These are phyloP conservation scores for Cantharellus anzutake DNA, from an alignment of 768 basidiomycete genomes.

Conservation along the genomic window DNA sequence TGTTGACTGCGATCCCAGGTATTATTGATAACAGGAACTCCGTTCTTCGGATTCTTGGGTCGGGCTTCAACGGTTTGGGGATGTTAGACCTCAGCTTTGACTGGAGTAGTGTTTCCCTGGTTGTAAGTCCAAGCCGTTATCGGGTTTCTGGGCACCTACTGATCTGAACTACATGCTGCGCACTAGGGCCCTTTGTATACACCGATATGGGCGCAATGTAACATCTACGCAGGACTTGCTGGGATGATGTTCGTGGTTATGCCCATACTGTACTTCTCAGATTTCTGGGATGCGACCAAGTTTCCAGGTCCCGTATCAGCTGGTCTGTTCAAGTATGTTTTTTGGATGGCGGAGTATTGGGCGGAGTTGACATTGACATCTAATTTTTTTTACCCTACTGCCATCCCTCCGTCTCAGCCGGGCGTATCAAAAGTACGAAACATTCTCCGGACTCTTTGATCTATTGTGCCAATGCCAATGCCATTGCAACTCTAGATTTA, in stretches of 20 bases:
- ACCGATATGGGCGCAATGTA: not conserved
- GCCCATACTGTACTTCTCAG: not conserved
- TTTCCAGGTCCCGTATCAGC: not conserved
- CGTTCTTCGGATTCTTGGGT: not conserved
- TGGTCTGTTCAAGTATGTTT: not conserved
- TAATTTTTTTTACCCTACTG: not conserved
- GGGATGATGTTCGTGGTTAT: not conserved
- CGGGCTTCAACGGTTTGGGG: not conserved
- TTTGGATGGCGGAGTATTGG: not conserved
- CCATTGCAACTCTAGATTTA: not conserved
- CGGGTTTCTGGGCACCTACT: no score
- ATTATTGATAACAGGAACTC: not conserved
- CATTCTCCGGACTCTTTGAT: not conserved
- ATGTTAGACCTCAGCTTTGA: not conserved
- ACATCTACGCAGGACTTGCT: not conserved
- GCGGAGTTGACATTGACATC: not conserved
- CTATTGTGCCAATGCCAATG: not conserved
- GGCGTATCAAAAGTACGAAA: not conserved
- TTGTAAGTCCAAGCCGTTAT: not conserved
- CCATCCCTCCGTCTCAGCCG: not conserved
- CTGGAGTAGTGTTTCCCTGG: not conserved
- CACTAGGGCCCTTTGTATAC: not conserved
- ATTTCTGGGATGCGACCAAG: not conserved
- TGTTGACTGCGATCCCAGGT: not conserved
- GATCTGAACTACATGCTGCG: no score